Evolutionary conservation across 2,329 filamentous ascomycete species (phyloP), one percentile per base, ranked within the genome.

Genomic region (Colletotrichum siamense): DNA sequence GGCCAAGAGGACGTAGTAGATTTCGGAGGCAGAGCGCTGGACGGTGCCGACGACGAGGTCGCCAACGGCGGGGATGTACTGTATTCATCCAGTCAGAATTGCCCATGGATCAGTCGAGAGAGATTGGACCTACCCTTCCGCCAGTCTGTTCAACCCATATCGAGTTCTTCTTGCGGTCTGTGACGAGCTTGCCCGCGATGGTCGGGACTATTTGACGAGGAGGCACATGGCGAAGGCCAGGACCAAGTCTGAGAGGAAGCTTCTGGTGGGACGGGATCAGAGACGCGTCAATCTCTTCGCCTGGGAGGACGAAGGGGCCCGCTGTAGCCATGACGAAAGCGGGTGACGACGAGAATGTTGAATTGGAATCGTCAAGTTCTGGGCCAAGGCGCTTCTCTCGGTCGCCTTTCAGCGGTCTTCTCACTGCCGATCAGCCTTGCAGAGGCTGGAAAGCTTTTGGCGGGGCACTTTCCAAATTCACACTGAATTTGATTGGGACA

Each of bases 11-110:
- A 96, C 96, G 84, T 94, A 93, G 89, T 95, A 98, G 83, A 91
- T 91, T 80, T 99, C 97, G 73, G 90, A 88, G 67, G 92, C 91
- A 71, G 92, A 93, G 83, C 94, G 94, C 81, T 95, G 92, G 80
- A 99, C 90, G 79, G 95, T 96, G 75, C 95, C 96, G 82, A 99
- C 95, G 79, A 99, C 93, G 64, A 98, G 92, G 84, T 99, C 97
- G 82, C 94, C 94, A n/a, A 91, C 87, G 22, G 92, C 90, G 15
- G 97, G 95, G 44, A 92, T 89, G 82, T 99, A 99, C 92, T 97
- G 69, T 49, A 81, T 81, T 18, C 26, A 9, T 10, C 49, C 24
- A 82, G 79, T 78, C 83, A 88, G 75, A n/a, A 13, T 13, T 2
- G 28, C n/a, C 26, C 10, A 32, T 64, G 32, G 10, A 39, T 8